These are phyloP conservation scores for Tieghemiomyces parasiticus DNA, from an alignment of 192 early-diverging fungal species.

Conservation along the genomic window DNA sequence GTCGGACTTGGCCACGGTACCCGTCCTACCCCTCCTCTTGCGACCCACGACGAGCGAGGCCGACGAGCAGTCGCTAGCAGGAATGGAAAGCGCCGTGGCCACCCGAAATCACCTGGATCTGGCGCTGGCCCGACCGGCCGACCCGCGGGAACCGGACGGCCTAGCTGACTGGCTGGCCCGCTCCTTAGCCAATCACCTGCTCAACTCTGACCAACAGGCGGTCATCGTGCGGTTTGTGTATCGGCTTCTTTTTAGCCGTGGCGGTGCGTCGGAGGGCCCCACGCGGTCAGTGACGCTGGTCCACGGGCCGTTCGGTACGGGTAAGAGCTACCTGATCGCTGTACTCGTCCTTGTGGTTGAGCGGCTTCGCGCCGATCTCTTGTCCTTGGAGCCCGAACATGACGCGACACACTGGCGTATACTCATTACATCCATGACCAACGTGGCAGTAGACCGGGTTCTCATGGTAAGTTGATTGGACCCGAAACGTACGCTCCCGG, in stretches of 20 bases:
- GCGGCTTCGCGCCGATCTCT: constrained; percentile 29
- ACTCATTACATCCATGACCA: constrained; percentile 56
- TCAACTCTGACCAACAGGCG: constrained; percentile 21
- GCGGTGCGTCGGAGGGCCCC: constrained; percentile 1
- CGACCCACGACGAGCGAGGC: neutral
- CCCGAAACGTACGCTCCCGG: too few species aligned
- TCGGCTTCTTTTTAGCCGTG: constrained; percentile 20
- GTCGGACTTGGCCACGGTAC: neutral
- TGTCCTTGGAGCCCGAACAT: constrained; percentile 15
- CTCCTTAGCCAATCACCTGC: constrained; percentile 9
- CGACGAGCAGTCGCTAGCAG: neutral
- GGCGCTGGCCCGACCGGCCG: neutral
- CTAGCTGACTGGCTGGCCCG: constrained; percentile 9
- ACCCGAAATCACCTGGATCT: neutral
- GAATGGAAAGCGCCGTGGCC: neutral
- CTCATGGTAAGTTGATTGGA: constrained; percentile 21
- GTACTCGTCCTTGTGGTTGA: constrained; percentile 44
- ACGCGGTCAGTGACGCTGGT: constrained; percentile 19
- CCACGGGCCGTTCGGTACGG: constrained; percentile 47
- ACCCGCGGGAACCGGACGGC: neutral
- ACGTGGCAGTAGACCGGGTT: constrained; percentile 66
- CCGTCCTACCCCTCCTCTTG: neutral
- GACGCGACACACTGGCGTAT: constrained; percentile 29
- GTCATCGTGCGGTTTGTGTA: constrained; percentile 17
- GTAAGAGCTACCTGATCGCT: constrained; percentile 56